A percentile compares a stretch with the other conserved stretches of the same genome.
phyloP scores from a whole-genome alignment of 2,329 filamentous ascomycete genomes.

The Septoria petroselini region DNA sequence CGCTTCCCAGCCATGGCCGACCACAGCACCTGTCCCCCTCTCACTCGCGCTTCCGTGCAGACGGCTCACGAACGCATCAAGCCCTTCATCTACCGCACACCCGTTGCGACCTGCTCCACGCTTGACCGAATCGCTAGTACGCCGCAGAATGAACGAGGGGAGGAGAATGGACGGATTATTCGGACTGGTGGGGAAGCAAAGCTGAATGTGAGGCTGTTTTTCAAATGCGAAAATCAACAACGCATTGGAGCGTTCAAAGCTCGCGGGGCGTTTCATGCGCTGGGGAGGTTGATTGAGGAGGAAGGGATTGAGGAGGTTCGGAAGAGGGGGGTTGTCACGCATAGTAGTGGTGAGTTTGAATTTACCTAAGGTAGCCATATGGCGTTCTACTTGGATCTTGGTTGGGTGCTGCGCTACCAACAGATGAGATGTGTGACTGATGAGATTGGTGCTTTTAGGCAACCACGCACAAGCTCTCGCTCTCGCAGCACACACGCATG shows the following conservation, averaged over 20 bases:
- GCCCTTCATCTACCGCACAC: slow-evolving; percentile 75
- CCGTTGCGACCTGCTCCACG: slow-evolving; percentile 74
- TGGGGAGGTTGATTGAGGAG: slow-evolving; percentile 66
- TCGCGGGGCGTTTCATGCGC: slow-evolving; percentile 82
- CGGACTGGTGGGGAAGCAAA: slow-evolving; percentile 44
- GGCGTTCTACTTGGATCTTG: no score
- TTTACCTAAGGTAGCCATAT: no score
- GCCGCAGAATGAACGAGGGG: slow-evolving; percentile 50
- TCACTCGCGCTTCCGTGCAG: slow-evolving; percentile 69
- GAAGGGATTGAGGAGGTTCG: slow-evolving; percentile 55
- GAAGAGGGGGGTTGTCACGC: slow-evolving; percentile 75
- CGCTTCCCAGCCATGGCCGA: slow-evolving; percentile 43
- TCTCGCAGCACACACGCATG: slow-evolving; percentile 71
- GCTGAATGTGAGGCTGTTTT: slow-evolving; percentile 72
- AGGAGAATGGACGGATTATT: slow-evolving; percentile 6
- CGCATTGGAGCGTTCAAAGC: slow-evolving; percentile 90
- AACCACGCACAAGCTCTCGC: slow-evolving; percentile 94
- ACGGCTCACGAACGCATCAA: slow-evolving; percentile 70
- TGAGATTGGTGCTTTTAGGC: slow-evolving; percentile 51
- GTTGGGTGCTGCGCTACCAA: neutral
- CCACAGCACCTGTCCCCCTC: slow-evolving; percentile 52
- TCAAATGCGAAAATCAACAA: slow-evolving; percentile 96
- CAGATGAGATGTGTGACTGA: neutral
- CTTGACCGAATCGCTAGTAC: slow-evolving; percentile 72
- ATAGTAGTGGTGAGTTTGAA: slow-evolving; percentile 77